A percentile compares a stretch with the other conserved stretches of the same genome.
phyloP scores from a whole-genome alignment of 75 land plant genomes.

The Sequoia sempervirens region DNA sequence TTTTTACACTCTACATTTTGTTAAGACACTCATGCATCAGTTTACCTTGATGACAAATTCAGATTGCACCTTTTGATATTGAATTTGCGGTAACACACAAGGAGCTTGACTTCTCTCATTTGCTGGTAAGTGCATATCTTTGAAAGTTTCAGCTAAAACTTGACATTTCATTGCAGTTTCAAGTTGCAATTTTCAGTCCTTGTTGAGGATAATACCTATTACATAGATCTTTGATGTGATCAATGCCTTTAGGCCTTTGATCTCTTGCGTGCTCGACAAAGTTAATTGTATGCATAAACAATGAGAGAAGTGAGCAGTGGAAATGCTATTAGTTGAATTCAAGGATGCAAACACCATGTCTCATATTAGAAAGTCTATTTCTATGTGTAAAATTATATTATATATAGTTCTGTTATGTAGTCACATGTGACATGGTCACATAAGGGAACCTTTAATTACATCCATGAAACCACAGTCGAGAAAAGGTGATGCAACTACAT shows the following conservation, averaged over 20 bases:
- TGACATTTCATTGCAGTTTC: background rate
- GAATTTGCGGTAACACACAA: slow-evolving; percentile 98
- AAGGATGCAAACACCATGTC: background rate
- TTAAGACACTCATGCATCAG: background rate
- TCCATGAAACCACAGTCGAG: too few species aligned
- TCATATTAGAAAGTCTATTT: background rate
- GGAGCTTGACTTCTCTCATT: slow-evolving; percentile 97
- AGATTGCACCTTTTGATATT: slow-evolving; percentile 97
- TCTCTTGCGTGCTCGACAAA: background rate
- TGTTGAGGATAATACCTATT: background rate
- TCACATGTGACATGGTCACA: background rate
- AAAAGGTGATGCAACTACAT: too few species aligned
- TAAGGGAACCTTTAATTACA: too few species aligned
- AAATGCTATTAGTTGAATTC: background rate
- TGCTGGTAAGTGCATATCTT: slow-evolving; percentile 55
- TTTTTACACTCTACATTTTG: background rate
- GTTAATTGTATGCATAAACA: background rate
- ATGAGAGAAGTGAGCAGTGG: background rate
- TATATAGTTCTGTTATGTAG: background rate
- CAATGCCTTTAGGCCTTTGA: background rate
- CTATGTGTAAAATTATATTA: background rate
- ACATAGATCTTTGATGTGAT: background rate
- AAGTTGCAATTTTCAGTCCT: background rate
- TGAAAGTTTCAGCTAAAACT: background rate
- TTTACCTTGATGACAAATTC: slow-evolving; percentile 9